These are phyloP conservation scores for Rasamsonia emersonii DNA, from an alignment of 2,329 filamentous ascomycete genomes.

Conservation along the genomic window DNA sequence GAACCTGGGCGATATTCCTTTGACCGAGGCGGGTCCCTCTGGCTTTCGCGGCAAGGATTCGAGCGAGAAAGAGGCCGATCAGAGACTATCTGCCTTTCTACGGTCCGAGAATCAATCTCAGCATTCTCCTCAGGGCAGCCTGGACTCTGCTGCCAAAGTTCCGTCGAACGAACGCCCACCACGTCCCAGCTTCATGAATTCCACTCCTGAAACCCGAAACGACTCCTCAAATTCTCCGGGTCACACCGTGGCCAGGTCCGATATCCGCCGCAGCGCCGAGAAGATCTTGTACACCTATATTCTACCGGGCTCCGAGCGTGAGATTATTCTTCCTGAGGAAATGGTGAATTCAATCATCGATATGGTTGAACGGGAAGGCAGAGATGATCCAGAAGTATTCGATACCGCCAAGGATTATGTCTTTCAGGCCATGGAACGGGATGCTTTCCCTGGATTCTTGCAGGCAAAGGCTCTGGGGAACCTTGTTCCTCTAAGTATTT, in stretches of 20 bases:
- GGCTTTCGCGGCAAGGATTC: slow-evolving; percentile 52
- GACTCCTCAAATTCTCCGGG: slow-evolving; percentile 70
- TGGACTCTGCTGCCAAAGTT: slow-evolving; percentile 34
- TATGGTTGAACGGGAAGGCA: slow-evolving; percentile 79
- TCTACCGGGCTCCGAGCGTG: slow-evolving; percentile 87
- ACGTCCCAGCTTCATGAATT: slow-evolving; percentile 55
- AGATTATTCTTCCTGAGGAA: slow-evolving; percentile 83
- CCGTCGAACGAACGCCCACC: slow-evolving; percentile 40
- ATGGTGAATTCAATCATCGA: slow-evolving; percentile 81
- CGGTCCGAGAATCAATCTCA: slow-evolving; percentile 46
- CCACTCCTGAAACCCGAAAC: slow-evolving; percentile 53
- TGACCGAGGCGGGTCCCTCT: slow-evolving; percentile 44
- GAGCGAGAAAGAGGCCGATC: slow-evolving; percentile 71
- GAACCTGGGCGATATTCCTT: slow-evolving; percentile 53
- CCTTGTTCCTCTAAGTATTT: slow-evolving; percentile 80
- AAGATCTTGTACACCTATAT: slow-evolving; percentile 99
- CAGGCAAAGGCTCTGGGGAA: slow-evolving; percentile 93
- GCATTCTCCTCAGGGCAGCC: slow-evolving; percentile 48
- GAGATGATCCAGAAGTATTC: slow-evolving; percentile 95
- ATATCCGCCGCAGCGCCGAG: slow-evolving; percentile 88
- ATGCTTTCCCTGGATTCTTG: slow-evolving; percentile 96
- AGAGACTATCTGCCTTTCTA: slow-evolving; percentile 84
- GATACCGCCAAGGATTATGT: slow-evolving; percentile 98
- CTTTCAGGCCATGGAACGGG: slow-evolving; percentile 98
- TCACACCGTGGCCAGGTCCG: slow-evolving; percentile 75